Evolutionary conservation across 208 protist genomes (phyloP), one percentile per base, ranked within the genome.

Genomic region (Wallacemonas sp.): DNA sequence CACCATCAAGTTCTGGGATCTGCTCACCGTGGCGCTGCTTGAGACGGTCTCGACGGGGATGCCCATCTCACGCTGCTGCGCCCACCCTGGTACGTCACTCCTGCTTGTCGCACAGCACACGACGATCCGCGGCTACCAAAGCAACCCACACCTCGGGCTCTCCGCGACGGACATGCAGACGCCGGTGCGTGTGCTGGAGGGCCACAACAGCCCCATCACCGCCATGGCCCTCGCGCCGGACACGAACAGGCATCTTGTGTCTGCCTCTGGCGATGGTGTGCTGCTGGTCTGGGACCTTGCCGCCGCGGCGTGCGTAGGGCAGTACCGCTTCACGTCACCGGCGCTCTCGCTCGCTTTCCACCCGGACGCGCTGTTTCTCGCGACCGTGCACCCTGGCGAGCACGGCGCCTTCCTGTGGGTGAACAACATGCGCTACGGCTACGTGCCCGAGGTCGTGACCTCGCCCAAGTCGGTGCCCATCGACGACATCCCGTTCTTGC

Each of bases 361-460:
- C 61, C 88, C 92, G 14, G 85, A 92, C 62, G 88, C 83, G 12
- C 82, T 92, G 16, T 96, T 96, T 67, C 72, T 96, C 47, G 72
- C 81, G 43, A 93, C 87, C 29, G 92, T 84, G 33, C 92, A 96
- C 69, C 78, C 81, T 23, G 92, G 85, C 21, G 85, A 96, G 73
- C 76, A 82, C 36, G 92, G 92, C 17, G 79, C 84, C 14, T 92
- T 92, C 47, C 60, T 95, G 47, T 96, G 92, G 92, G 78, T 83
- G 21, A 96, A 94, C 73, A 92, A 94, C 74, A 72, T 96, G 39
- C 88, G 88, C 68, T 96, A 96, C 67, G 91, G 91, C 17, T 89
- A 86, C 66, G 87, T 90, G 12, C 87, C 91, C 0, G 87, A 96
- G 65, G 85, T 96, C 48, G 76, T 94, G 33, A 36, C 29, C 24